Evolutionary conservation across 176 grass and related monocot genomes (phyloP).

Genomic region (Elaeis guineensis): DNA sequence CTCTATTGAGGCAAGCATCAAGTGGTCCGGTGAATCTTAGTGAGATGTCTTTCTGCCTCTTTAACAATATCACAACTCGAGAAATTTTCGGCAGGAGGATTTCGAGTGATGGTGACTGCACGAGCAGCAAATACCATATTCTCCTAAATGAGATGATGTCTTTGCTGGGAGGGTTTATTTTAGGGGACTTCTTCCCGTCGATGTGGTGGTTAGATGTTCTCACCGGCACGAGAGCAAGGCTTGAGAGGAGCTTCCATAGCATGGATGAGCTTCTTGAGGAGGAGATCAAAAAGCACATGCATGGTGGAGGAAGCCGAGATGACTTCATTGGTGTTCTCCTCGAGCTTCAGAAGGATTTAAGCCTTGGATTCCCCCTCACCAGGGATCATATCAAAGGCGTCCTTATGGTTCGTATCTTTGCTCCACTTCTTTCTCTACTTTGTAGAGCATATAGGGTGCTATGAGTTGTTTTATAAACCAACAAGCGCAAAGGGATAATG

Average conservation of each 20-base stretch:
- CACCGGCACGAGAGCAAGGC: background rate
- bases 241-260: slow-evolving; percentile 1
- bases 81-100: slow-evolving; percentile 6
- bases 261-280: slow-evolving; percentile 10
- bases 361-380: slow-evolving; percentile 4
- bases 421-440: too few relatives aligned
- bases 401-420: slow-evolving; percentile 6
- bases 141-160: background rate
- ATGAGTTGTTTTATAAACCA: too few relatives aligned
- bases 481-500: too few relatives aligned
- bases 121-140: background rate
- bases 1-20: background rate
- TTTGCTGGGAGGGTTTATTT: background rate
- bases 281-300: slow-evolving; percentile 4
- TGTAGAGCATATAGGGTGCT: too few relatives aligned
- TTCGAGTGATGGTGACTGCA: background rate
- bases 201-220: background rate
- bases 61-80: background rate
- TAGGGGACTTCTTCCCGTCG: slow-evolving; percentile 2
- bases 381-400: slow-evolving; percentile 16
- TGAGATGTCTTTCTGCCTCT: background rate
- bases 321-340: slow-evolving; percentile 22
- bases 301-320: background rate
- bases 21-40: too few relatives aligned
- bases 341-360: slow-evolving; percentile 15